Percentiles rank a stretch among this genome's conserved stretches.
phyloP scores from a whole-genome alignment of 306 rosid species.

The Acacia confusa region DNA sequence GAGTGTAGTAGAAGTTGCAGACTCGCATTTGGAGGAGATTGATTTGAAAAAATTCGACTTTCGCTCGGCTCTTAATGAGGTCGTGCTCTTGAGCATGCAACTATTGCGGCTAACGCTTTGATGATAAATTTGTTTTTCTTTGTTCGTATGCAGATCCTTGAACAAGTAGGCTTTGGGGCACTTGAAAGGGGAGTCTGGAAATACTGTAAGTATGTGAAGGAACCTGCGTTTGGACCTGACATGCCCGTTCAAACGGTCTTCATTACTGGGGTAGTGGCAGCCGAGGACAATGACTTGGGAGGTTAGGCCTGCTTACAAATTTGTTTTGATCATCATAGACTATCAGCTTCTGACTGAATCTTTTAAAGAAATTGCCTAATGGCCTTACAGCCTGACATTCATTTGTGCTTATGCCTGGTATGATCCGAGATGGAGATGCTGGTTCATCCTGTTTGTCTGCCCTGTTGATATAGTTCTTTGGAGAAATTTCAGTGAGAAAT shows the following conservation, averaged over 20 bases:
- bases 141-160: conserved; percentile 45
- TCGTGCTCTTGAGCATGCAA: conserved; percentile 16
- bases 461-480: neutral
- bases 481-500: neutral
- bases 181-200: conserved; percentile 57
- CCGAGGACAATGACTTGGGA: conserved; percentile 36
- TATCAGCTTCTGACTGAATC: neutral
- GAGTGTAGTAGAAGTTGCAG: conserved; percentile 31
- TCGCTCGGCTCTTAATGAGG: conserved; percentile 58
- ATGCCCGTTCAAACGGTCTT: conserved; percentile 59
- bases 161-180: conserved; percentile 42
- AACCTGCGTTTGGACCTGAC: conserved; percentile 85
- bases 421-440: neutral
- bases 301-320: conserved; percentile 46
- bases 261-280: conserved; percentile 47
- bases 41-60: conserved; percentile 53
- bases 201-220: conserved; percentile 63
- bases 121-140: neutral
- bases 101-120: neutral
- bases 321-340: neutral
- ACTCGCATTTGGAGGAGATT: conserved; percentile 38
- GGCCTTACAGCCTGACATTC: neutral
- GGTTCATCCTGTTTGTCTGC: neutral
- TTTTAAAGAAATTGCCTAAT: conserved; percentile 1
- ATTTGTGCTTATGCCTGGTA: neutral